Conservation (phyloP, 768 basidiomycete species). For the Paxillus rubicundulus region DNA sequence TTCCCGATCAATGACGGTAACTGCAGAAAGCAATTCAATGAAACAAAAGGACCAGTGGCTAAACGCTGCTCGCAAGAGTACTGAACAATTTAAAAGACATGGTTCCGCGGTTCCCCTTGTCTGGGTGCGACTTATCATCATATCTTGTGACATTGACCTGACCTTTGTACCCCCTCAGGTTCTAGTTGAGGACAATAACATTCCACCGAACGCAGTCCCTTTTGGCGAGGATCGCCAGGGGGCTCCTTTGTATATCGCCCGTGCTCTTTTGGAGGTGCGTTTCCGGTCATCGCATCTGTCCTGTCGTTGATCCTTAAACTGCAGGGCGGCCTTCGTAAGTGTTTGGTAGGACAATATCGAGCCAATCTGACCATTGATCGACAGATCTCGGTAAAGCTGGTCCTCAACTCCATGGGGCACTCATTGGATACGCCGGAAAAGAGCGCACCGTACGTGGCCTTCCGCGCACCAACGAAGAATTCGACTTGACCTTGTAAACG, state of each 20-base stretch:
- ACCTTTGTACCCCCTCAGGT: slow-evolving; percentile 13
- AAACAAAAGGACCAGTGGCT: slow-evolving; percentile 31
- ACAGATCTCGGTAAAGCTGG: slow-evolving; percentile 37
- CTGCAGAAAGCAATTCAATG: slow-evolving; percentile 8
- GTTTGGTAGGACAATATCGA: not conserved
- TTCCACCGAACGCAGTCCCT: slow-evolving; percentile 35
- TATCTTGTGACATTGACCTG: not conserved
- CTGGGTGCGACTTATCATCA: slow-evolving; percentile 20
- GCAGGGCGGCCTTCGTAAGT: slow-evolving; percentile 30
- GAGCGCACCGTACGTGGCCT: slow-evolving; percentile 28
- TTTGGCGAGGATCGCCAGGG: slow-evolving; percentile 33
- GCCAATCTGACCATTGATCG: not conserved
- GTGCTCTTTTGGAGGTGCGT: slow-evolving; percentile 26
- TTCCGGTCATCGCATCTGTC: not conserved
- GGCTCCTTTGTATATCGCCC: slow-evolving; percentile 26
- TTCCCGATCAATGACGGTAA: slow-evolving; percentile 14
- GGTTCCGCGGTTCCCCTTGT: slow-evolving; percentile 32
- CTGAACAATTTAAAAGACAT: slow-evolving; percentile 24
- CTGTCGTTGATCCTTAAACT: not conserved
- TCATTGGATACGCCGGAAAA: slow-evolving; percentile 33
- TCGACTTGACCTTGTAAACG: not conserved
- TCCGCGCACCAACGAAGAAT: not conserved
- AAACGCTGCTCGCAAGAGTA: slow-evolving; percentile 27
- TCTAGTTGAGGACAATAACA: slow-evolving; percentile 28
- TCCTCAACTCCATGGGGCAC: slow-evolving; percentile 29